Percentiles rank a stretch among this genome's conserved stretches.
These are phyloP conservation scores for Cryphonectria naterciae DNA, from an alignment of 2,329 filamentous ascomycete genomes.

Conservation along the genomic window DNA sequence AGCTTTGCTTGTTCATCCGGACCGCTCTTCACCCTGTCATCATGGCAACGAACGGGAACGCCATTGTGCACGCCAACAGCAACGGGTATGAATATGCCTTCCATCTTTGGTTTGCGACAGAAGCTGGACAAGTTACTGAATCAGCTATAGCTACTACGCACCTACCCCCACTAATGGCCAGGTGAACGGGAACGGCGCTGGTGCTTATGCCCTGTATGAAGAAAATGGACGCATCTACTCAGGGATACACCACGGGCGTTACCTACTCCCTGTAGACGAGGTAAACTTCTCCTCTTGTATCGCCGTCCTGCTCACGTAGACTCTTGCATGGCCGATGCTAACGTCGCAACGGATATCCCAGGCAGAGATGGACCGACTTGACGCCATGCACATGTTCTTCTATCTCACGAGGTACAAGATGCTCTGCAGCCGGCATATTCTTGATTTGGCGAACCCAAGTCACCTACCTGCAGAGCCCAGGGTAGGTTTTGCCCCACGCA, in stretches of 20 bases:
- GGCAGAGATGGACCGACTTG: constrained; percentile 63
- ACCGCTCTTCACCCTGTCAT: constrained; percentile 8
- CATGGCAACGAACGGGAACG: constrained; percentile 23
- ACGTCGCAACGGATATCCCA: constrained; percentile 33
- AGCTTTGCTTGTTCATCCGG: neutral
- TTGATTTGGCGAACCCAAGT: constrained; percentile 14
- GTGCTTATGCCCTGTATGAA: constrained; percentile 8
- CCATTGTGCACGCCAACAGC: neutral
- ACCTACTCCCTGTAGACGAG: constrained; percentile 65
- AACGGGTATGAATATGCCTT: constrained; percentile 8
- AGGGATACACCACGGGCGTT: constrained; percentile 58
- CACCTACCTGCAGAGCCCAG: constrained; percentile 2
- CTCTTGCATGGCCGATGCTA: neutral
- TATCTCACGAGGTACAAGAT: constrained; percentile 50
- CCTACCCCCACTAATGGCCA: constrained; percentile 24
- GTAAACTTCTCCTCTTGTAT: constrained; percentile 36
- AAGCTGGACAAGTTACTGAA: neutral
- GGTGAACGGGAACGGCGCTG: neutral
- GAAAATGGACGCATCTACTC: constrained; percentile 63
- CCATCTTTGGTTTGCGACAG: neutral
- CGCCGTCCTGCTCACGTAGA: neutral
- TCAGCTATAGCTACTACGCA: constrained; percentile 10
- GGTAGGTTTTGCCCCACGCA: constrained; percentile 1
- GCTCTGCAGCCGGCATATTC: constrained; percentile 20
- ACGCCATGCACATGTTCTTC: constrained; percentile 65